Evolutionary conservation across 2,329 filamentous ascomycete genomes (phyloP), one percentile per base, ranked within the genome.

Genomic region (Aspergillus phoenicis): DNA sequence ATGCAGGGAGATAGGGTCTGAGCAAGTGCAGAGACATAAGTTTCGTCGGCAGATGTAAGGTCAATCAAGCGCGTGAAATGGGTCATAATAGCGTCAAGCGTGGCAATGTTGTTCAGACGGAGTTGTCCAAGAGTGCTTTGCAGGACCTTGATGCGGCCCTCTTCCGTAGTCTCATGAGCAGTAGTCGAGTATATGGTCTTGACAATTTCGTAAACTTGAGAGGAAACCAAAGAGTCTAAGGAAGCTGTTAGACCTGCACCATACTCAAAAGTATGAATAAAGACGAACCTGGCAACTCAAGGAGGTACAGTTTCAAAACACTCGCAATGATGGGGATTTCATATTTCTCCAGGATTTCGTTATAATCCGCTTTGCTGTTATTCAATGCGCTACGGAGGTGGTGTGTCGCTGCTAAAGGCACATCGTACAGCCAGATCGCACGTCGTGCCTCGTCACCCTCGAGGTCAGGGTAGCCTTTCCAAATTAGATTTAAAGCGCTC

Each of bases 41-140:
- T 81, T 73, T 99, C 95, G 68, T 97, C 94, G 33, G 95, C 95
- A 13, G 94, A 98, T 2, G 95, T 99, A 64, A 99, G 84, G 76
- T 99, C 95, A 73, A 99, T 96, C 62, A 99, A 83, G 62, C 95
- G 91, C 41, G 94, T 97, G 76, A 99, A 98, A 79, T 99, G 95
- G 67, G 96, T 98, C 84, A 96, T 96, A 74, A 97, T 91, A 43
- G 95, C 95, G 77, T 99, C 95, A 62, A 99, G 87, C n/a, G 95
- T 98, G 52, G 95, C 95, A 76, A 99, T 99, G 76, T 99, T 99
- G 66, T 95, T 93, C 59, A 99, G 88, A 63, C 94, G 90, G 59
- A 99, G 86, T 76, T 98, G 93, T 41, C 93, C 94, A 59, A 99
- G 88, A 0, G 95, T 98, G 70, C 95, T 96, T 77, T 99, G 95